Base-by-base conservation (phyloP, 2,329 filamentous ascomycete genomes). In the Pestalotiopsis fici region DNA sequence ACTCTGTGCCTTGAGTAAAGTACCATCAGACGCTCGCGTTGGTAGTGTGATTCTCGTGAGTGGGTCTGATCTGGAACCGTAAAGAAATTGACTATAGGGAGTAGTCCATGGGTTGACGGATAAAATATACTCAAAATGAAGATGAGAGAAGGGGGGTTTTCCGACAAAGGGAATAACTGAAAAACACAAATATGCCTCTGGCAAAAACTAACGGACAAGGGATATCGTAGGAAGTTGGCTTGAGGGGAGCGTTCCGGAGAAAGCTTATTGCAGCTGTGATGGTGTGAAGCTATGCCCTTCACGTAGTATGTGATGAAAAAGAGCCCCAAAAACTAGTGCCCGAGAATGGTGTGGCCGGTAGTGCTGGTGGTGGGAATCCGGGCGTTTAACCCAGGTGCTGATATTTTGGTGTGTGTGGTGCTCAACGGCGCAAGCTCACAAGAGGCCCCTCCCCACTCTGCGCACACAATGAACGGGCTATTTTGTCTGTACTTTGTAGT, bases 341-440 rank as follows among this genome's bases (percentile, higher is more conserved):
- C 47, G 23, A 21, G 27, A 64, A 43, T 37, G 65, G 65, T 66
- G 65, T 63, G 65, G 43, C 50, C 64, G 60, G 61, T 39, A 64
- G 43, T n/a, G 60, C 55, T 59, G 60, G 55, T 67, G 66, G 66
- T 50, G 66, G 66, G 37, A 39, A 54, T 35, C 31, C 37, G 59
- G 65, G 65, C 59, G 62, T 43, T 62, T 50, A 64, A 73, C 70
- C 39, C 71, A 69, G 66, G 66, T 11, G 31, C 31, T 35, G 31
- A 35, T 35, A 69, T 71, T 21, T 50, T 72, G 71, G 65, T 65
- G 68, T 65, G 65, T 65, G 68, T 65, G 68, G 65, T 66, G 61
- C 43, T 54, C 47, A 47, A 61, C 25, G 43, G 43, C 18, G 43
- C 43, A 50, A 23, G 43, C 43, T 50, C 43, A 18, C 28, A 27